Percentiles rank a stretch among this genome's conserved stretches.
Conservation (phyloP, 257 asterid species). For the Jasminum sambac region DNA sequence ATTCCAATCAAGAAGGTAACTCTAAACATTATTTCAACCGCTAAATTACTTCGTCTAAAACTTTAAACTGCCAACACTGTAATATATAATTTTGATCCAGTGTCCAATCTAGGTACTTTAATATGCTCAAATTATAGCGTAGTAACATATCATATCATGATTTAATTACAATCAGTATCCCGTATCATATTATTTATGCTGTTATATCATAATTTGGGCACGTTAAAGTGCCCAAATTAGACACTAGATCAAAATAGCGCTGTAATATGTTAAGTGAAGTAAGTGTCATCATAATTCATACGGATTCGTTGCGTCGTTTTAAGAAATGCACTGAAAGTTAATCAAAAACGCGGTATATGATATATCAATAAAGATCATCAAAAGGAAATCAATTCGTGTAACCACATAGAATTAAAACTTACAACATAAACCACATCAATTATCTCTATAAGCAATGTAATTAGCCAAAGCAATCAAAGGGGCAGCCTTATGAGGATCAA, state of each 20-base stretch:
- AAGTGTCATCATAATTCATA: too few species aligned
- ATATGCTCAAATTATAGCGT: too few species aligned
- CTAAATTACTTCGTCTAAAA: not conserved
- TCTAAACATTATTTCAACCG: not conserved
- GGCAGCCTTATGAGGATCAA: slow-evolving; percentile 45
- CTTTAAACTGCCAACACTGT: too few species aligned
- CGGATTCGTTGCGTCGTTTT: not conserved
- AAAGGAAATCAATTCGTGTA: not conserved
- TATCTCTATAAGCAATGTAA: slow-evolving; percentile 59
- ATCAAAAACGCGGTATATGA: not conserved
- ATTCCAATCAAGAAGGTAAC: not conserved
- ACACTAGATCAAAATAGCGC: too few species aligned
- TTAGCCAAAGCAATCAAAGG: slow-evolving; percentile 56
- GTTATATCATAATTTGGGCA: too few species aligned
- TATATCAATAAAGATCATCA: not conserved
- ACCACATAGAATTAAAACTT: not conserved
- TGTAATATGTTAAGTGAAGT: too few species aligned
- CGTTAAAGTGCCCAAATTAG: too few species aligned
- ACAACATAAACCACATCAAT: slow-evolving; percentile 21
- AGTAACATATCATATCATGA: too few species aligned
- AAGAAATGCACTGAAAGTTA: not conserved
- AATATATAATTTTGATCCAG: too few species aligned
- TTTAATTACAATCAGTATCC: too few species aligned
- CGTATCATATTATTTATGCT: too few species aligned
- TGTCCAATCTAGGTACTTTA: too few species aligned